These are phyloP conservation scores for Solanum hybrid DNA, from an alignment of 305 asterid genomes.

Conservation along the genomic window DNA sequence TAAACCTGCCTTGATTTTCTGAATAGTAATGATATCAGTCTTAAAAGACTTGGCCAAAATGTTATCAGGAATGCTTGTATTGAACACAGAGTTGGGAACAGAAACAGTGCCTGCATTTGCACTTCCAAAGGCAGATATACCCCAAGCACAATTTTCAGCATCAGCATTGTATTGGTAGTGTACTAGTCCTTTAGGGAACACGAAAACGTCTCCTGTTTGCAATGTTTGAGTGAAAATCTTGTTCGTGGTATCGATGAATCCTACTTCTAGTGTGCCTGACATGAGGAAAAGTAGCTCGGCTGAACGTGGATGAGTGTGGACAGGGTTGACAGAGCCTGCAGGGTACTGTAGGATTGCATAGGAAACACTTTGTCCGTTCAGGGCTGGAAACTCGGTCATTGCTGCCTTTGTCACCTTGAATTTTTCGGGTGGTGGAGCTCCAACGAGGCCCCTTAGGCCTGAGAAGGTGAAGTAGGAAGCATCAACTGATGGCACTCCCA, in stretches of 20 bases:
- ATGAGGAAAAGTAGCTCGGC: constrained; percentile 19
- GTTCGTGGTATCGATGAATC: constrained; percentile 13
- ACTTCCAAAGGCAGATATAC: constrained; percentile 18
- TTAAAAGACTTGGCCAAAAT: constrained; percentile 21
- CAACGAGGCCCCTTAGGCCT: neutral
- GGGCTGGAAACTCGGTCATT: constrained; percentile 10
- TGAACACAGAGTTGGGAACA: constrained; percentile 5
- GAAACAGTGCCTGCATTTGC: constrained; percentile 17
- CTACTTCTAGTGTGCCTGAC: constrained; percentile 10
- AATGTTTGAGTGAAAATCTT: constrained; percentile 10
- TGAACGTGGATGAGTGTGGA: constrained; percentile 17
- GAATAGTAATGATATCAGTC: constrained; percentile 13
- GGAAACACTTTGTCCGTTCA: constrained; percentile 16
- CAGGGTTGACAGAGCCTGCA: constrained; percentile 11
- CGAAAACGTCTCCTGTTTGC: constrained; percentile 15
- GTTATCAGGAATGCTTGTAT: constrained; percentile 10
- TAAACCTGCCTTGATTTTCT: constrained; percentile 13
- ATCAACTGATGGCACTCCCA: neutral
- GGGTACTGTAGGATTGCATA: constrained; percentile 13
- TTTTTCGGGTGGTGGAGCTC: constrained; percentile 11
- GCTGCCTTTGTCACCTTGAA: constrained; percentile 3
- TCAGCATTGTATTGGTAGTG: constrained; percentile 18
- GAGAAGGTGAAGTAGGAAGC: constrained; percentile 6
- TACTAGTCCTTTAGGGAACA: constrained; percentile 18
- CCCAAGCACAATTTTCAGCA: neutral